phyloP scores from a whole-genome alignment of 2,329 filamentous ascomycete genomes.

The Botryotinia globosa region DNA sequence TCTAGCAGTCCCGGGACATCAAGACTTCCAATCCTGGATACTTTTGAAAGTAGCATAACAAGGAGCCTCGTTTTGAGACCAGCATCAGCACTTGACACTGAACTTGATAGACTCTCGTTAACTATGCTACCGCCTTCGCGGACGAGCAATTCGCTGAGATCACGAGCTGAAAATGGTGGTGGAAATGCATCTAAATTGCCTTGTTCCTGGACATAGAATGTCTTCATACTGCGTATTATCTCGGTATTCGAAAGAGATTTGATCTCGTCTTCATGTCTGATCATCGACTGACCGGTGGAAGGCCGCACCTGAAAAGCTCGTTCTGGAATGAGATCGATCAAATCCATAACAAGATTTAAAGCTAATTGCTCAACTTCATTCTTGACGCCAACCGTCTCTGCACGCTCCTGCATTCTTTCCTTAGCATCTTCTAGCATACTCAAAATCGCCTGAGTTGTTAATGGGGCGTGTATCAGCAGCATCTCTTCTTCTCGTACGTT shows the following conservation, averaged over 20 bases:
- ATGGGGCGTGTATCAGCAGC: constrained; percentile 78
- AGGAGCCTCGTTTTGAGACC: constrained; percentile 59
- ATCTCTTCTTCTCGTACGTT: constrained; percentile 96
- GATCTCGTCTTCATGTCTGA: constrained; percentile 33
- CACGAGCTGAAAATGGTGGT: constrained; percentile 56
- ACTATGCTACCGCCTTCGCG: constrained; percentile 55
- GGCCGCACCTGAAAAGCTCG: constrained; percentile 52
- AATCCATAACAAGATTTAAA: constrained; percentile 50
- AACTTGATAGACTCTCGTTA: constrained; percentile 47
- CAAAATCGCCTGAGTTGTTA: constrained; percentile 64
- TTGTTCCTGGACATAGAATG: constrained; percentile 69
- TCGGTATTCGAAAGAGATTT: constrained; percentile 46
- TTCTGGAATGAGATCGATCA: constrained; percentile 64
- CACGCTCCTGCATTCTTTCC: constrained; percentile 39
- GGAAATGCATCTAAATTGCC: constrained; percentile 62
- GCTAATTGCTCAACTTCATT: constrained; percentile 38
- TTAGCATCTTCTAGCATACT: constrained; percentile 56
- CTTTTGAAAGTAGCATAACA: constrained; percentile 55
- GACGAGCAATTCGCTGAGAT: constrained; percentile 61
- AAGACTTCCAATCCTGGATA: constrained; percentile 45
- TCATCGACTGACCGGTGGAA: constrained; percentile 32
- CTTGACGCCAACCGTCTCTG: constrained; percentile 26
- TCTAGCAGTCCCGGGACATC: constrained; percentile 49
- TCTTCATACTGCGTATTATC: constrained; percentile 57
- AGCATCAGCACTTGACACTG: constrained; percentile 47